Conservation (phyloP, 2,329 filamentous ascomycete species). For the Blastomyces parvus region DNA sequence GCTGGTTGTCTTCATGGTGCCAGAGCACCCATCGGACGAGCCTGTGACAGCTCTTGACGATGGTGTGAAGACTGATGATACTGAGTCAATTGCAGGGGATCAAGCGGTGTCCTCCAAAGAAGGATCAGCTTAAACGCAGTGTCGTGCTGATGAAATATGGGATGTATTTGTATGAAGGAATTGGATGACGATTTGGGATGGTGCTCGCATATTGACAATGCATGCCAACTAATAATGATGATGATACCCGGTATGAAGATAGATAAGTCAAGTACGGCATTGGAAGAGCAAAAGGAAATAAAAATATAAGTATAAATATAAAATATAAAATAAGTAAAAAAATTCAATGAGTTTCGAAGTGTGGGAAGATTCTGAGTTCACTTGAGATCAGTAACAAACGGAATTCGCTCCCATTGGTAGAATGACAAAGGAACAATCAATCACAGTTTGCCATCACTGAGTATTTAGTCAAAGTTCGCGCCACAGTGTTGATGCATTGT, state of each 20-base stretch:
- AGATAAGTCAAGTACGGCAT: background rate
- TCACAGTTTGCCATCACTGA: no score
- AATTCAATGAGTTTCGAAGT: no score
- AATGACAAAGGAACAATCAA: background rate
- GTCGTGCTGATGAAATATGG: background rate
- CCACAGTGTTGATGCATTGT: background rate
- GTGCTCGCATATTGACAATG: background rate
- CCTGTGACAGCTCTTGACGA: background rate
- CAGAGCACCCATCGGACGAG: constrained; percentile 7
- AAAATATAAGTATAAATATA: no score
- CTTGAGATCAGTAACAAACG: no score
- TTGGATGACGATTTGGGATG: background rate
- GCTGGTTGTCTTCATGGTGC: constrained; percentile 10
- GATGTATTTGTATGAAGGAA: background rate
- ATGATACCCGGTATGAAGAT: background rate
- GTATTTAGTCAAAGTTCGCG: background rate
- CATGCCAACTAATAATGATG: background rate
- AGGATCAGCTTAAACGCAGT: background rate
- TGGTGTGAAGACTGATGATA: background rate
- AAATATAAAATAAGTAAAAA: no score
- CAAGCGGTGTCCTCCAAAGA: background rate
- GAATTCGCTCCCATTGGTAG: no score
- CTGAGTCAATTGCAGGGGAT: background rate
- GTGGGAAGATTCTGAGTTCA: no score
- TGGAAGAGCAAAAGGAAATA: background rate